phyloP scores from a whole-genome alignment of 106 monocot genomes.

The Dendrobium nobile region DNA sequence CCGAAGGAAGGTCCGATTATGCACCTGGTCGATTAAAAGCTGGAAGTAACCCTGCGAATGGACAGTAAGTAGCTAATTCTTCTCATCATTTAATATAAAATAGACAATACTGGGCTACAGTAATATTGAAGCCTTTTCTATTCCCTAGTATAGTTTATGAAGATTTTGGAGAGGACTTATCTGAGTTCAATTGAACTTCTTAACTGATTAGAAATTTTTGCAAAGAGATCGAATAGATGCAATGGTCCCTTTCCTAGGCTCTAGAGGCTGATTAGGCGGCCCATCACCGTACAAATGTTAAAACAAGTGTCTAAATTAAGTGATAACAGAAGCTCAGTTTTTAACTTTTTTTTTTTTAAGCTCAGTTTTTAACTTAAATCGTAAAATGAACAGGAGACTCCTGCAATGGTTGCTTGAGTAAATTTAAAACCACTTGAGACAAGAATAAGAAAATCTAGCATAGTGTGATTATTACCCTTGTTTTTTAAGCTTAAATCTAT shows the following conservation, averaged over 20 bases:
- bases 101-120: not conserved
- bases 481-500: not conserved
- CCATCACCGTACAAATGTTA: too few species aligned
- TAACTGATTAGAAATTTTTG: too few species aligned
- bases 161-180: too few species aligned
- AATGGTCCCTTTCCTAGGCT: too few species aligned
- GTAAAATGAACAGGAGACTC: not conserved
- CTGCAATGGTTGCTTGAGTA: too few species aligned
- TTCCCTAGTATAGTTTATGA: too few species aligned
- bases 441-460: not conserved
- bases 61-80: conserved; percentile 13
- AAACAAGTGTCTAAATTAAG: not conserved
- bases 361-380: not conserved
- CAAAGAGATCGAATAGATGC: too few species aligned
- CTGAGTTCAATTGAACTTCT: too few species aligned
- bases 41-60: conserved; percentile 12
- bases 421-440: not conserved
- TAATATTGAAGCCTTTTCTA: not conserved
- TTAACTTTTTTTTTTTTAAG: not conserved
- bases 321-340: not conserved
- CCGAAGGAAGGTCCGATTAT: conserved; percentile 19
- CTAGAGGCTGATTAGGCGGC: too few species aligned
- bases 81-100: not conserved
- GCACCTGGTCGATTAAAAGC: conserved; percentile 11
- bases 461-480: not conserved